Conservation (phyloP, 2,329 filamentous ascomycete genomes). For the Neofusicoccum kwambonambiense region DNA sequence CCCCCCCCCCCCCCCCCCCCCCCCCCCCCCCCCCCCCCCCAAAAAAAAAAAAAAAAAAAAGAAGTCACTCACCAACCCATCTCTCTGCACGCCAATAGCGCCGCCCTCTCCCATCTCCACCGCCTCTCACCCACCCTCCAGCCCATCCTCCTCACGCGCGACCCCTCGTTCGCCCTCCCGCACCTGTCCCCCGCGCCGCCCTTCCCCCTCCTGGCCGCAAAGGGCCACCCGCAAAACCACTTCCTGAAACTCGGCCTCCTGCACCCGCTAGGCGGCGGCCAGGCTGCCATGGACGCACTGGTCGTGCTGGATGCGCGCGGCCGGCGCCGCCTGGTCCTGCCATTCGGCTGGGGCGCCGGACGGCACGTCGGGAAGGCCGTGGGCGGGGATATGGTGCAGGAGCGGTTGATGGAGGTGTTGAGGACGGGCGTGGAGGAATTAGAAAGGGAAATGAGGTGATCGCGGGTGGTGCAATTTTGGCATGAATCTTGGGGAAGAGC, state of each 20-base stretch:
- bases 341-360: conserved; percentile 47
- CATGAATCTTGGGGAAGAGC: too few relatives aligned
- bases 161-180: not conserved
- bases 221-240: conserved; percentile 30
- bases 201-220: not conserved
- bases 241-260: conserved; percentile 43
- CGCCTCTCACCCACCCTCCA: not conserved
- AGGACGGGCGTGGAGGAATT: not conserved
- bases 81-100: not conserved
- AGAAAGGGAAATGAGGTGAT: not conserved
- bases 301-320: conserved; percentile 41
- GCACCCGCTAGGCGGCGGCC: conserved; percentile 46
- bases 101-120: conserved; percentile 6
- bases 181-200: not conserved
- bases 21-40: too few relatives aligned
- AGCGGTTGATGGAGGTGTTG: conserved; percentile 23
- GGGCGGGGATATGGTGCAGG: conserved; percentile 30
- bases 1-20: too few relatives aligned
- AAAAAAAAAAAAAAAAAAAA: too few relatives aligned
- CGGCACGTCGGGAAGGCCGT: conserved; percentile 32
- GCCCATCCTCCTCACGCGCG: conserved; percentile 13
- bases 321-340: conserved; percentile 41
- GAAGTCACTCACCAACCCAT: not conserved
- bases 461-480: too few relatives aligned
- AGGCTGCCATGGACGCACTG: conserved; percentile 44